Base-by-base conservation (phyloP, 2,329 filamentous ascomycete genomes). In the Zasmidium cellare region DNA sequence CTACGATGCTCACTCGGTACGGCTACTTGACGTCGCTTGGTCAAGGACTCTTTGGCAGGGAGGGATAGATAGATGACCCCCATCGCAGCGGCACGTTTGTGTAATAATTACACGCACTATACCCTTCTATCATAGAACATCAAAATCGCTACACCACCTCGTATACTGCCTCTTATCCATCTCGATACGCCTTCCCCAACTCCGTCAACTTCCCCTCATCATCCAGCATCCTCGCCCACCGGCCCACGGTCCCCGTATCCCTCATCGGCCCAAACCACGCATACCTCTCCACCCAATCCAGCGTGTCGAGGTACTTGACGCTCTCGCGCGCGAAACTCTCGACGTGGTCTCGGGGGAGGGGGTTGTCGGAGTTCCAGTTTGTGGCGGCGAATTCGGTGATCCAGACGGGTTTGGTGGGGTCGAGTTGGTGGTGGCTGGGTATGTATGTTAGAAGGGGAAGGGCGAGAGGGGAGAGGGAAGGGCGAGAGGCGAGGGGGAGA, bases 1-100 rank as follows among this genome's bases (percentile, higher is more conserved):
- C 73, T 41, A 74, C 73, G 1, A 68, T 68, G 67, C 62, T 75
- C 58, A 75, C 73, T 38, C 65, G 73, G 56, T 74, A 74, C 67
- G 73, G 73, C 1, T 75, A 75, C 60, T 56, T 75, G 46, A 74
- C 68, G 45, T 71, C 71, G 14, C 55, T 75, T 9, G 73, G 71
- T 16, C 72, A 74, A 61, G 73, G 72, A 2, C 61, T 68, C 47
- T 74, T 75, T 57, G 62, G 63, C 46, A 66, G 53, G 56, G 61
- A 64, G 18, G 47, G 35, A 14, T 41, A 41, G 35, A 28, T 5
- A n/a, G n/a, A n/a, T n/a, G n/a, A n/a, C n/a, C n/a, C n/a, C n/a
- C n/a, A n/a, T n/a, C n/a, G n/a, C n/a, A n/a, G n/a, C n/a, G n/a
- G n/a, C n/a, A n/a, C n/a, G n/a, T n/a, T n/a, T n/a, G n/a, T n/a